A percentile compares a stretch with the other conserved stretches of the same genome.
Evolutionary conservation across 75 land plant genomes (phyloP).

Genomic region (Cupressus sempervirens): DNA sequence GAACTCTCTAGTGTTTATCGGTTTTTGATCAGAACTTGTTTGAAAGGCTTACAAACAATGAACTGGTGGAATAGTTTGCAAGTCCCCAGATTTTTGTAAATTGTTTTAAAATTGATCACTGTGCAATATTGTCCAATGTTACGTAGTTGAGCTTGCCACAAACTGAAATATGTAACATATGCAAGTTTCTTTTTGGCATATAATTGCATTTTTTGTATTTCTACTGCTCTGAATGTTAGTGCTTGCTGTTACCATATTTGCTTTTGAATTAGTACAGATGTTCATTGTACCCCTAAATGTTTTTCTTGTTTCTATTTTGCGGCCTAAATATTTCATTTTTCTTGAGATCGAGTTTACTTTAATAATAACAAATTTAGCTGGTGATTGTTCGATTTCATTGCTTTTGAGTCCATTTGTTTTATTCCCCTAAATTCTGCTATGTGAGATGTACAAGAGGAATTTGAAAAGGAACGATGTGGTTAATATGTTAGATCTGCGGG

Average conservation of each 20-base stretch:
- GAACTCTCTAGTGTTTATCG: neutral
- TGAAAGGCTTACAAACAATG: neutral
- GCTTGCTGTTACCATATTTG: neutral
- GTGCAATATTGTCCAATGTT: neutral
- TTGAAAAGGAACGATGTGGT: neutral
- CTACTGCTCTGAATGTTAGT: neutral
- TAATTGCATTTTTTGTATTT: neutral
- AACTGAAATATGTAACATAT: neutral
- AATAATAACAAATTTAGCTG: neutral
- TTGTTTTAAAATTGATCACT: neutral
- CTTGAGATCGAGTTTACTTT: neutral
- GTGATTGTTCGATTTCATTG: neutral
- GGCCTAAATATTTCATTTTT: neutral
- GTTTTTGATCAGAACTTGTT: neutral
- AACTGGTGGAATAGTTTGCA: conserved; percentile 7
- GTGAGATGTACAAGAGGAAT: neutral
- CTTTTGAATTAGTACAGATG: neutral
- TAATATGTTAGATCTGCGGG: neutral
- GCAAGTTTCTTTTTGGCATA: neutral
- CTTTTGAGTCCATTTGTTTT: neutral
- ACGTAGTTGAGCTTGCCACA: neutral
- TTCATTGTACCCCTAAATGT: neutral
- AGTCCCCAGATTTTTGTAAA: neutral
- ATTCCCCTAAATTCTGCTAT: neutral
- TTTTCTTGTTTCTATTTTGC: neutral